Percentiles rank a stretch among this genome's conserved stretches.
Evolutionary conservation across 228 moss, liverwort and hornwort genomes (phyloP).

Genomic region (Sphagnum magellanicum): DNA sequence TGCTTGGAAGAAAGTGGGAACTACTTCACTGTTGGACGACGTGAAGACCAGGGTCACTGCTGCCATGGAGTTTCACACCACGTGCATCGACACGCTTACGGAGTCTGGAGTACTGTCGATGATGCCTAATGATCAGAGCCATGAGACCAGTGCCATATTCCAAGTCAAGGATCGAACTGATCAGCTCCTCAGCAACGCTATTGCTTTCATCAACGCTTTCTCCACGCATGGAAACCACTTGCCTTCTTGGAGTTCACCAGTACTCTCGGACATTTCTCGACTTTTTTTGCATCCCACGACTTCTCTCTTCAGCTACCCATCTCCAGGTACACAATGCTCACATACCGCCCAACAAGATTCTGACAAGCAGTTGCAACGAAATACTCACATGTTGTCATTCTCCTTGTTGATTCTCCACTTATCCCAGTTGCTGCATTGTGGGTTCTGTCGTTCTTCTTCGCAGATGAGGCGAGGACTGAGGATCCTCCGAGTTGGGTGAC

Average conservation of each 20-base stretch:
- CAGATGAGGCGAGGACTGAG: too few relatives aligned
- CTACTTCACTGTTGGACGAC: slow-evolving; percentile 12
- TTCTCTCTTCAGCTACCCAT: not conserved
- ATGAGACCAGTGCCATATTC: not conserved
- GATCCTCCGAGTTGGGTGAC: slow-evolving; percentile 10
- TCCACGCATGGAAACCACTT: slow-evolving; percentile 17
- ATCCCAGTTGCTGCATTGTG: too few relatives aligned
- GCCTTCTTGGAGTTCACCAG: not conserved
- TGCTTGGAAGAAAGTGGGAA: not conserved
- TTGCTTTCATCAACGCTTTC: slow-evolving; percentile 35
- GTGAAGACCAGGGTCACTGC: slow-evolving; percentile 28
- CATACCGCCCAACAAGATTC: too few relatives aligned
- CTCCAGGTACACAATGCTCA: too few relatives aligned
- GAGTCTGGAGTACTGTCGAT: slow-evolving; percentile 8
- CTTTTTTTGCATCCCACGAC: slow-evolving; percentile 3
- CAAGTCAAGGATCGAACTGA: slow-evolving; percentile 4
- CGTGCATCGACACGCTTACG: slow-evolving; percentile 50
- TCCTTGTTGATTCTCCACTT: not conserved
- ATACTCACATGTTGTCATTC: not conserved
- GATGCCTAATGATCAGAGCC: too few relatives aligned
- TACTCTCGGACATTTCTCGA: not conserved
- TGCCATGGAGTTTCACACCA: slow-evolving; percentile 42
- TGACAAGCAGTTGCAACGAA: too few relatives aligned
- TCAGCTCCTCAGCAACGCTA: slow-evolving; percentile 33
- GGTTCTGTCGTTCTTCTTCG: too few relatives aligned